Evolutionary conservation across 345 rosid genomes (phyloP).

Genomic region (Brassica juncea): DNA sequence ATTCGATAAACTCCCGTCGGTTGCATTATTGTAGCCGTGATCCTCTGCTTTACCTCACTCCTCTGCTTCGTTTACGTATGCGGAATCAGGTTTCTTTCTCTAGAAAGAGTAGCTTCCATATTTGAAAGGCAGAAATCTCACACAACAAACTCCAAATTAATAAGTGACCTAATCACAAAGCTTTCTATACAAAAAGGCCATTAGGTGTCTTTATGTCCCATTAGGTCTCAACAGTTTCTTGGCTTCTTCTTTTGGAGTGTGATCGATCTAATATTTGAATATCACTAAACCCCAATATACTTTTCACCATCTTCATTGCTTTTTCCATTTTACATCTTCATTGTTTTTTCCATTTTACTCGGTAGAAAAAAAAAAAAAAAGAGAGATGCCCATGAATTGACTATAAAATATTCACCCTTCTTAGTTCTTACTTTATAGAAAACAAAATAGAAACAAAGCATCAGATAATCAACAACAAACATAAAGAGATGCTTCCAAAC

Average conservation of each 20-base stretch:
- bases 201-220: too few relatives aligned
- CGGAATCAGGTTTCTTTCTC: background rate
- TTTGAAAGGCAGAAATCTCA: background rate
- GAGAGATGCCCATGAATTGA: background rate
- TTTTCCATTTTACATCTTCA: too few relatives aligned
- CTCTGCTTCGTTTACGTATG: background rate
- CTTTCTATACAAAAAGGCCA: too few relatives aligned
- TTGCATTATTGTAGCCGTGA: background rate
- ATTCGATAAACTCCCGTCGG: background rate
- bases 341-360: too few relatives aligned
- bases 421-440: background rate
- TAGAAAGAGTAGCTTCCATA: background rate
- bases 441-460: too few relatives aligned
- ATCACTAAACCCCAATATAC: too few relatives aligned
- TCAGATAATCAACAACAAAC: background rate
- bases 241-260: too few relatives aligned
- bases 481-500: background rate
- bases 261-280: too few relatives aligned
- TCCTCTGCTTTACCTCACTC: background rate
- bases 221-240: too few relatives aligned
- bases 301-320: too few relatives aligned
- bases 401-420: background rate
- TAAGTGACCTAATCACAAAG: too few relatives aligned
- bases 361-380: background rate
- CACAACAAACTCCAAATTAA: background rate